A percentile compares a stretch with the other conserved stretches of the same genome.
Evolutionary conservation across 768 basidiomycete species (phyloP).

Genomic region (Sporobolomyces roseus): DNA sequence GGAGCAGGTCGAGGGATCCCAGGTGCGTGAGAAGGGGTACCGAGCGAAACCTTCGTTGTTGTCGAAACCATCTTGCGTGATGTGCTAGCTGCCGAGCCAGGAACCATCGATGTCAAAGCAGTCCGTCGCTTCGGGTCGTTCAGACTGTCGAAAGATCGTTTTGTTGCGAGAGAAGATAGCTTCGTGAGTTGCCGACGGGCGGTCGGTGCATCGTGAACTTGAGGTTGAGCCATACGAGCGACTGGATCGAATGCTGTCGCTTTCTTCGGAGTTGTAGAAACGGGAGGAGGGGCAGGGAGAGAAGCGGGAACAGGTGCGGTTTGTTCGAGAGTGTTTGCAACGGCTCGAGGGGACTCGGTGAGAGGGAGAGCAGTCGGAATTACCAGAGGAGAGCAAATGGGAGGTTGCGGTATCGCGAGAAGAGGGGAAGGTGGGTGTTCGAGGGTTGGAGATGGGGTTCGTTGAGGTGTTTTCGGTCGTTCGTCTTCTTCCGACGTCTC

Average conservation of each 20-base stretch:
- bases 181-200: slow-evolving; percentile 22
- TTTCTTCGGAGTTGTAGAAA: background rate
- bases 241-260: background rate
- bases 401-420: too few relatives aligned
- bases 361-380: too few relatives aligned
- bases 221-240: background rate
- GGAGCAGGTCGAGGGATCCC: background rate
- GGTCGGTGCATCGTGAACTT: slow-evolving; percentile 16
- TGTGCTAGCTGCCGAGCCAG: background rate
- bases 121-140: background rate
- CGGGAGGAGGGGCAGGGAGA: background rate
- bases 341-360: background rate
- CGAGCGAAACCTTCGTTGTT: too few relatives aligned
- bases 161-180: slow-evolving; percentile 7
- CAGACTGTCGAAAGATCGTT: background rate
- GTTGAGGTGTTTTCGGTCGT: too few relatives aligned
- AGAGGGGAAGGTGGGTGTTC: too few relatives aligned
- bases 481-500: background rate
- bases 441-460: too few relatives aligned
- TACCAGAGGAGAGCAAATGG: too few relatives aligned
- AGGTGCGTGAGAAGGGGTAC: background rate
- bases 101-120: background rate
- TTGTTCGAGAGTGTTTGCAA: background rate
- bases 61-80: background rate
- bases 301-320: background rate